Base-by-base conservation (phyloP, 129 eudicot genomes). In the Flaveria bidentis region DNA sequence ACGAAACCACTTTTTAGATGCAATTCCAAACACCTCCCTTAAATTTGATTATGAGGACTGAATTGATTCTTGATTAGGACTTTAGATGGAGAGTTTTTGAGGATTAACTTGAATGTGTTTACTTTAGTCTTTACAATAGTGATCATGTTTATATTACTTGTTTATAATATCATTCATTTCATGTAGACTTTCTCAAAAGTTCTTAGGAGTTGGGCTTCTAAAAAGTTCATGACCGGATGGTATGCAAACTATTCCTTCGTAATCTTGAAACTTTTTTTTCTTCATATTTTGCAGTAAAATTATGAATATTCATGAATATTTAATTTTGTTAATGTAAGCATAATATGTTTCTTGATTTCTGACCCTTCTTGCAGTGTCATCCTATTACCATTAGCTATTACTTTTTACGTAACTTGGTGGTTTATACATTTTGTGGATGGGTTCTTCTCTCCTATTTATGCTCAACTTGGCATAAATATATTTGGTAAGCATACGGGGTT, bases 161-260 rank as follows among this genome's bases (percentile, higher is more conserved):
- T 20, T 67, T 70, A 2, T 28, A n/a, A 67, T 46, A n/a, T 61
- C 9, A 22, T 4, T 28, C 49, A 36, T 70, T 79, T 71, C 65
- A 6, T 86, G 87, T 82, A 91, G 97, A 91, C 97, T 17, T 88
- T 85, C 77, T 86, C 76, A 73, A 91, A 91, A 82, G 94, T 91
- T 71, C 75, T 91, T 79, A 78, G 92, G 81, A 89, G 97, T 75
- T 92, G 97, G 97, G 92, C 96, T 44, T 92, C 97, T 9, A 92
- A 92, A 77, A 92, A 92, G 69, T 92, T 92, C 86, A 92, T 92
- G 97, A 92, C 97, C 11, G 97, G 97, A 84, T 92, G 97, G 97
- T 92, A 81, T 52, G 91, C 76, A 60, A n/a, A 58, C 18, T 71
- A 62, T 25, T 44, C 16, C 52, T 79, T 65, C 18, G 14, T 50